Percentiles rank a stretch among this genome's conserved stretches.
Conservation (phyloP, 441 rosid species). For the Melastoma candidum region DNA sequence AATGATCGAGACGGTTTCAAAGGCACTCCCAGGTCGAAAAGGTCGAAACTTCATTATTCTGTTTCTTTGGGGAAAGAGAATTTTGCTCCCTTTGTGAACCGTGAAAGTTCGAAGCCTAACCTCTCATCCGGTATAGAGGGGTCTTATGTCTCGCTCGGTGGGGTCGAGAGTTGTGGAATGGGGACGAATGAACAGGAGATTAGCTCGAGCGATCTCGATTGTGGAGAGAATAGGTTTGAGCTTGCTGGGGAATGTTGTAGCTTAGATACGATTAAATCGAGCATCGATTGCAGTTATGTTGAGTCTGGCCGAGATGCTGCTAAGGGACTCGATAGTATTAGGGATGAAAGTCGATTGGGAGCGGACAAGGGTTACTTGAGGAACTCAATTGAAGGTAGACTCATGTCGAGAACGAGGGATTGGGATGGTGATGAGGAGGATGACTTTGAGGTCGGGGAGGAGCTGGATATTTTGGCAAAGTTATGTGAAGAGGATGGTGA, state of each 20-base stretch:
- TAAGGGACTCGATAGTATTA: constrained; percentile 4
- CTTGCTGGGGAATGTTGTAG: constrained; percentile 21
- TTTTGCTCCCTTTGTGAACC: too few species aligned
- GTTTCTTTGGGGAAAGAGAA: too few species aligned
- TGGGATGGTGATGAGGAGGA: constrained; percentile 11
- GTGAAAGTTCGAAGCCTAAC: too few species aligned
- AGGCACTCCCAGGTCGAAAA: too few species aligned
- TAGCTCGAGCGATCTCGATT: constrained; percentile 2
- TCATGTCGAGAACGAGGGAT: constrained; percentile 6
- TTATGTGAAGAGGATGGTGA: constrained; percentile 41
- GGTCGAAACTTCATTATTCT: too few species aligned
- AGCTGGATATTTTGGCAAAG: constrained; percentile 48
- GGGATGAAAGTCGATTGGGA: constrained; percentile 19
- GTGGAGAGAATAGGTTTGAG: not conserved
- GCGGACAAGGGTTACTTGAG: constrained; percentile 37
- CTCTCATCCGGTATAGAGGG: too few species aligned
- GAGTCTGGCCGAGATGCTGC: not conserved
- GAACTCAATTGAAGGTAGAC: constrained; percentile 66
- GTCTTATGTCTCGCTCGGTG: too few species aligned
- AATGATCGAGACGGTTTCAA: too few species aligned
- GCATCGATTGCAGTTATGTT: constrained; percentile 33
- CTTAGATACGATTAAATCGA: constrained; percentile 61
- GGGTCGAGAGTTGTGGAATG: not conserved
- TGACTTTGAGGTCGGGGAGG: constrained; percentile 32
- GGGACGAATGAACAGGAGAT: not conserved